Evolutionary conservation across 2,329 filamentous ascomycete genomes (phyloP), one percentile per base, ranked within the genome.

Genomic region (Emericellopsis cladophorae): DNA sequence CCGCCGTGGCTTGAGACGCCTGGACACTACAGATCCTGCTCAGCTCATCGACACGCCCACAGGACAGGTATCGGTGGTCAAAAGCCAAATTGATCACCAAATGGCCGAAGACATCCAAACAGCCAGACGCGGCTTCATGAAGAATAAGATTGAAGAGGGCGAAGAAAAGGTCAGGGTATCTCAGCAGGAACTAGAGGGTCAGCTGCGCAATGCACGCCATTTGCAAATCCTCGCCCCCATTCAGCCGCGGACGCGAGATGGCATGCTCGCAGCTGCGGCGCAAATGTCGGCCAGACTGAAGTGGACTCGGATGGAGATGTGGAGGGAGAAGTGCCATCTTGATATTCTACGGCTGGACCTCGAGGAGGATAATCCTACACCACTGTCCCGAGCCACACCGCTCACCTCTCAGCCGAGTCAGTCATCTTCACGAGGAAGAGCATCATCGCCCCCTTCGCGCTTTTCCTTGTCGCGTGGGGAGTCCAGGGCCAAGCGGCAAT

Each of bases 271-370:
- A 47, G 84, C 87, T 15, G 90, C 92, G 16, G 86, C 81, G 6
- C 79, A 83, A 7, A 81, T 94, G 62, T 80, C 89, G 42, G 87
- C 87, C 4, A 88, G 90, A 56, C 65, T 98, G 45, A 94, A 92
- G 57, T 95, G 90, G 90, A 80, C 82, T n/a, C 75, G 90, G 45
- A 82, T 93, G 56, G 87, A 95, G 49, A 92, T 95, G 16, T 95
- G 89, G 87, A 84, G 81, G 41, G 75, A 90, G 51, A 90, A 79
- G 54, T 95, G 89, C 48, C 89, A 98, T 58, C 80, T 82, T 34
- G 90, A 95, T 51, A 89, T 96, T 45, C 65, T 98, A 16, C 68
- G 79, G 5, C 73, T 88, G 59, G 92, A 98, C 55, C 66, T 96
- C 8, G 83, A 90, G 41, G 86, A 95, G 49, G 89, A 95, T 36